Base-by-base conservation (phyloP, 371 early-diverging fungal genomes). In the Zychaea mexicana region DNA sequence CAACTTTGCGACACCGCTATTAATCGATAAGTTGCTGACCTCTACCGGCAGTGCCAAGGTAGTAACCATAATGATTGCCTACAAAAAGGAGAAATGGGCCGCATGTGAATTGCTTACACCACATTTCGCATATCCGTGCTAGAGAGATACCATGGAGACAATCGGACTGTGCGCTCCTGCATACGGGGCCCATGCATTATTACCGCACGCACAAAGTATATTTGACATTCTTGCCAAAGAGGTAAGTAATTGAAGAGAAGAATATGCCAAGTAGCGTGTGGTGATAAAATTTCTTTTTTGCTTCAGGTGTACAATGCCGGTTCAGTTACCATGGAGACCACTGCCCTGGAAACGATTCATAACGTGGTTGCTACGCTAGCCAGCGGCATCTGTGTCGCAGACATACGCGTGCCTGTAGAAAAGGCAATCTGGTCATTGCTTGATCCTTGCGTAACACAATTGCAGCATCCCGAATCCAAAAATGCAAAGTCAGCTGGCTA, bases 11-110 rank as follows among this genome's bases (percentile, higher is more conserved):
- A 73, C 96, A 56, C 95, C 96, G 49, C 74, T 92, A 17, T 80
- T 98, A 22, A 72, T 96, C 21, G 94, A 95, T 62, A 98, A 97
- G 72, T 79, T 97, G 3, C 77, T 91, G 1, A 93, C 97, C 0
- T 86, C 89, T 4, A 91, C 94, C 1, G 87, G 85, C 1, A 90
- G 89, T 62, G 98, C 96, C 22, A 98, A 96, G 87, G 89, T 93
- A n/a, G n/a, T n/a, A n/a, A n/a, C n/a, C n/a, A 39, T 24, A 42
- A 21, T 54, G 46, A 17, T 55, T 57, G 33, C 36, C 54, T 30
- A 27, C 24, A 12, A 12, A 42, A 42, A 12, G 4, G 15, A 0
- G 7, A 1, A 42, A 42, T 42, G 42, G 15, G 15, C 52, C 33
- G 61, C 26, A 26, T 26, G 8, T n/a, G n/a, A n/a, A n/a, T n/a